Evolutionary conservation across 345 rosid genomes (phyloP).

Genomic region (Streptanthus diversifolius): DNA sequence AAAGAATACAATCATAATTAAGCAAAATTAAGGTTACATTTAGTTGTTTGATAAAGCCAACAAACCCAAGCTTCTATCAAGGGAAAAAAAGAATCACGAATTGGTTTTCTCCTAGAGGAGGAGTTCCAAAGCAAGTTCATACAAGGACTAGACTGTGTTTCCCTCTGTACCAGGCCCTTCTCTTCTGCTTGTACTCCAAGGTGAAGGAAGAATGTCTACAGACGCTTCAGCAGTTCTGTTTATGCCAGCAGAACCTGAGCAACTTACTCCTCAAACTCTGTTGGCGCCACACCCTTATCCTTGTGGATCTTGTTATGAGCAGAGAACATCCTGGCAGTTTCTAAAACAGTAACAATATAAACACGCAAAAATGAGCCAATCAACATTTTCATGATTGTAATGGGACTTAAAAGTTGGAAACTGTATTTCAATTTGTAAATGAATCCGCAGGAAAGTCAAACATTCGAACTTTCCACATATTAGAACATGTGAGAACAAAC

Average conservation of each 20-base stretch:
- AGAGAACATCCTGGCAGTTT: constrained; percentile 62
- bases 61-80: background rate
- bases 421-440: too few relatives aligned
- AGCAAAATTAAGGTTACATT: background rate
- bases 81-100: background rate
- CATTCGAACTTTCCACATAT: too few relatives aligned
- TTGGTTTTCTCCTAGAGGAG: background rate
- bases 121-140: background rate
- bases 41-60: constrained; percentile 3
- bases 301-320: constrained; percentile 76
- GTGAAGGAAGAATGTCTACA: constrained; percentile 55
- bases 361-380: background rate
- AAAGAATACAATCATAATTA: background rate
- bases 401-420: too few relatives aligned
- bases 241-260: constrained; percentile 83
- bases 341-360: constrained; percentile 22
- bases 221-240: constrained; percentile 51
- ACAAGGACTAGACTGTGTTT: constrained; percentile 40
- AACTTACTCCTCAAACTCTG: constrained; percentile 81
- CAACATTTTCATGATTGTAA: background rate
- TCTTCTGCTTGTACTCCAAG: constrained; percentile 53
- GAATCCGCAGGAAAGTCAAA: too few relatives aligned
- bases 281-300: constrained; percentile 79
- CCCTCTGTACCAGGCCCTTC: constrained; percentile 82
- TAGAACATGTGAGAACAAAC: too few relatives aligned